phyloP scores from a whole-genome alignment of 768 basidiomycete genomes.

The Mycena kentingensis region DNA sequence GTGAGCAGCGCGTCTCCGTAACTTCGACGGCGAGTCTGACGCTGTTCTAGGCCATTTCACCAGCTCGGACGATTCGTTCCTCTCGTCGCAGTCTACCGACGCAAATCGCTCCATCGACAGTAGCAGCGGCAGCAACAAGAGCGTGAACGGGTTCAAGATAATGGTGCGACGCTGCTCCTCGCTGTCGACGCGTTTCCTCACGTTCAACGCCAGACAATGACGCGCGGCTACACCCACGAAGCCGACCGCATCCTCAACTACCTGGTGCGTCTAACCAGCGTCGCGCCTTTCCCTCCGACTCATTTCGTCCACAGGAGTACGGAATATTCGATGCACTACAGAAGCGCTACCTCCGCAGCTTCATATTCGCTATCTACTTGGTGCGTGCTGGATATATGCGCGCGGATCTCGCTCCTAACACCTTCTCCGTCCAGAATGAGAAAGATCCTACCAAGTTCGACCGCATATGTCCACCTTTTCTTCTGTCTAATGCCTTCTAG shows the following conservation, averaged over 20 bases:
- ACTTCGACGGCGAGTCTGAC: slow-evolving; percentile 3
- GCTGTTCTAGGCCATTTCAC: slow-evolving; percentile 54
- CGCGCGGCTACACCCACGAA: slow-evolving; percentile 77
- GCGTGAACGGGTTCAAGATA: slow-evolving; percentile 68
- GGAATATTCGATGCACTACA: slow-evolving; percentile 87
- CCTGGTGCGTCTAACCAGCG: slow-evolving; percentile 51
- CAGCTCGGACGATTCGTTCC: slow-evolving; percentile 44
- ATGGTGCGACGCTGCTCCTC: slow-evolving; percentile 42
- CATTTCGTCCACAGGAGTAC: slow-evolving; percentile 55
- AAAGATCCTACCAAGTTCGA: slow-evolving; percentile 82
- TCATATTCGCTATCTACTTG: slow-evolving; percentile 83
- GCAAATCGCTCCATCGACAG: slow-evolving; percentile 42
- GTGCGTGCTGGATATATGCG: slow-evolving; percentile 41
- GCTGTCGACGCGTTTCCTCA: not conserved
- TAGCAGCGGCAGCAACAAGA: slow-evolving; percentile 36
- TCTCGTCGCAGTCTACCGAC: slow-evolving; percentile 33
- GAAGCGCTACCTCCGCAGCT: slow-evolving; percentile 81
- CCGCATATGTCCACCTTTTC: slow-evolving; percentile 31
- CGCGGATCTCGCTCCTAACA: slow-evolving; percentile 4
- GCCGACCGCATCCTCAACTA: slow-evolving; percentile 83
- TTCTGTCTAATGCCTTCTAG: slow-evolving; percentile 38
- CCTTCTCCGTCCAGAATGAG: slow-evolving; percentile 55
- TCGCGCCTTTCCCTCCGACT: slow-evolving; percentile 1
- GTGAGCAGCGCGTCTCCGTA: slow-evolving; percentile 35
- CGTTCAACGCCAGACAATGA: slow-evolving; percentile 48